phyloP scores from a whole-genome alignment of 2,329 filamentous ascomycete species.

The Cyphellophora attinorum region DNA sequence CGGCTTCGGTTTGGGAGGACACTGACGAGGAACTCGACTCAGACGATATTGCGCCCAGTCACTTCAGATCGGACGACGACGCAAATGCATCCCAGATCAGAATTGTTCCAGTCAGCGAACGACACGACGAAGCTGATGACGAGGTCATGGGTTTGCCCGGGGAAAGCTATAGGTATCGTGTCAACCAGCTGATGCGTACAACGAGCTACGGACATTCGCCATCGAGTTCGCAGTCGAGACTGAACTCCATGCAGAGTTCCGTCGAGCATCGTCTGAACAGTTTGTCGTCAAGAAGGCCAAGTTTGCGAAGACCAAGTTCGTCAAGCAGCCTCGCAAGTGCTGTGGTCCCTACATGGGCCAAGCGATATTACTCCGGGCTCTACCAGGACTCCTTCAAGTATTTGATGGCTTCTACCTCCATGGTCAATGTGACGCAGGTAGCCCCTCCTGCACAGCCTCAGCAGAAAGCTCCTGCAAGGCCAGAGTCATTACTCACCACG shows the following conservation, averaged over 20 bases:
- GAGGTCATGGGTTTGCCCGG: slow-evolving; percentile 16
- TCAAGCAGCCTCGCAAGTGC: slow-evolving; percentile 34
- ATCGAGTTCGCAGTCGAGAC: slow-evolving; percentile 10
- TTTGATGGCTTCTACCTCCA: slow-evolving; percentile 12
- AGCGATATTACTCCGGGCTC: slow-evolving; percentile 51
- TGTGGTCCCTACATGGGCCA: slow-evolving; percentile 37
- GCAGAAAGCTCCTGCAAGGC: slow-evolving; percentile 1
- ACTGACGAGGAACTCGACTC: slow-evolving; percentile 9
- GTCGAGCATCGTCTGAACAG: slow-evolving; percentile 23
- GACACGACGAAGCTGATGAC: slow-evolving; percentile 17
- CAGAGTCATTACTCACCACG: slow-evolving; percentile 16
- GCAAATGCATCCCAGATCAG: slow-evolving; percentile 14
- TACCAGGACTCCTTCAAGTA: slow-evolving; percentile 17
- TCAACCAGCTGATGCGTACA: slow-evolving; percentile 9
- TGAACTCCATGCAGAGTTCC: slow-evolving; percentile 17
- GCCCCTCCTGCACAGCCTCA: slow-evolving; percentile 7
- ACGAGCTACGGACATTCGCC: slow-evolving; percentile 9
- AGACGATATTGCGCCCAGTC: slow-evolving; percentile 12
- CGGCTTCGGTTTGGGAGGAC: slow-evolving; percentile 6
- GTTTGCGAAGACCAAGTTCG: slow-evolving; percentile 24
- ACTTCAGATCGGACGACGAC: slow-evolving; percentile 13
- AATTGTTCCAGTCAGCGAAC: slow-evolving; percentile 11
- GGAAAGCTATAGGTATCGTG: slow-evolving; percentile 12
- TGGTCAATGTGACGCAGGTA: slow-evolving; percentile 5
- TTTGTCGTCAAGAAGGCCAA: slow-evolving; percentile 21